Evolutionary conservation across 2,329 filamentous ascomycete species (phyloP), one percentile per base, ranked within the genome.

Genomic region (Alternaria arbusti): DNA sequence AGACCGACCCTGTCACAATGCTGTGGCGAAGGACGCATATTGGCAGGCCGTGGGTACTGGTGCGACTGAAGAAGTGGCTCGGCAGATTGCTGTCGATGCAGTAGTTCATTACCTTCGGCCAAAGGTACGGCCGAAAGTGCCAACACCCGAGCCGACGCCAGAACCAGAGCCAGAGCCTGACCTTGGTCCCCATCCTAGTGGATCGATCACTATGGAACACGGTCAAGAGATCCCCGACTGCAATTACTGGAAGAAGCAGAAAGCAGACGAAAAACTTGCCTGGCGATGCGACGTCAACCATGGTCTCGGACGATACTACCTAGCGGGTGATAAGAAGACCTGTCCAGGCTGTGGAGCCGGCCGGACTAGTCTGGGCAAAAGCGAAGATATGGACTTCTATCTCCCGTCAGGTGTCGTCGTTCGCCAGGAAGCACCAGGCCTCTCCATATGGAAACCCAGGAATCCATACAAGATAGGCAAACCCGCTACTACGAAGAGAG

Each of bases 211-310:
- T 10, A 73, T 76, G 73, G 72, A 77, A 49, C 72, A 72, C 28
- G 66, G 71, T 9, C 74, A 75, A 26, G 59, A 65, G 1, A 57
- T 77, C 1, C 74, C 74, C 2, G 32, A 62, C 1, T 49, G 66
- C 12, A 61, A 63, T 5, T 72, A 68, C 52, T 75, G 69, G 52
- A 23, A 66, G 5, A 59, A 63, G 44, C 45, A 32, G 32, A 25
- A 63, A 2, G 11, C 17, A 3, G 20, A 65, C 6, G 73, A 74
- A 3, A 55, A 70, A 5, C 44, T 49, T 32, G 72, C 74, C 5
- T 77, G 73, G 73, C 68, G 73, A 20, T 77, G 75, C 57, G 74
- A 77, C 32, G 51, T 69, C 13, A 70, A 65, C 22, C 75, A 77
- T 20, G 73, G 69, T 6, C 66, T 76, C 9, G 74, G 75, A 8